These are phyloP conservation scores for Dactylellina leptospora DNA, from an alignment of 2,329 filamentous ascomycete genomes.

Conservation along the genomic window DNA sequence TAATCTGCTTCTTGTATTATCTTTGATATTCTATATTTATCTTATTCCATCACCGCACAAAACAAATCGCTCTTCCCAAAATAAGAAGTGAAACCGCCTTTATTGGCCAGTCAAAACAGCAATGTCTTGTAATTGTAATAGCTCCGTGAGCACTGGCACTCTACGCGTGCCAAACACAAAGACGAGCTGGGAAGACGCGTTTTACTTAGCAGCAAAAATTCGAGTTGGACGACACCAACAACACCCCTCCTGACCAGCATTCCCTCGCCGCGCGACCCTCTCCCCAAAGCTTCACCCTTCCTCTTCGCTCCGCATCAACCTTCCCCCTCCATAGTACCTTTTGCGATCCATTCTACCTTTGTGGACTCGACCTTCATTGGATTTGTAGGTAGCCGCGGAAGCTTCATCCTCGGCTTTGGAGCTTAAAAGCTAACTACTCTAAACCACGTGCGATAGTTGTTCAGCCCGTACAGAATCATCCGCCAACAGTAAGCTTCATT, in stretches of 20 bases:
- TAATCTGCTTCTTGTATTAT: conserved; percentile 6
- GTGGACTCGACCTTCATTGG: too few relatives aligned
- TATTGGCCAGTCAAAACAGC: too few relatives aligned
- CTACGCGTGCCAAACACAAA: conserved; percentile 22
- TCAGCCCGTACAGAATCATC: conserved; percentile 12
- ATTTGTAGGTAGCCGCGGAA: too few relatives aligned
- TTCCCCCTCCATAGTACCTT: too few relatives aligned
- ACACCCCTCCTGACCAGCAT: conserved; percentile 28
- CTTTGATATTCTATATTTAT: not conserved
- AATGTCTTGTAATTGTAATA: too few relatives aligned
- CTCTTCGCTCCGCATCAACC: not conserved
- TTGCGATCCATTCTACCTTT: too few relatives aligned
- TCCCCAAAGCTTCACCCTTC: conserved; percentile 4
- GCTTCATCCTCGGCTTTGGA: not conserved
- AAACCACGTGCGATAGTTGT: not conserved
- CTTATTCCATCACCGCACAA: too few relatives aligned
- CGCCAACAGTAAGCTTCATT: conserved; percentile 44
- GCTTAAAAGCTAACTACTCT: conserved; percentile 8
- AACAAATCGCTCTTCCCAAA: too few relatives aligned
- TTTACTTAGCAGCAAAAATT: conserved; percentile 39
- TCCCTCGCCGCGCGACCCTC: conserved; percentile 8
- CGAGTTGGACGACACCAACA: conserved; percentile 27
- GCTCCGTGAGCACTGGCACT: too few relatives aligned
- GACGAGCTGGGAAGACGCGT: conserved; percentile 36
- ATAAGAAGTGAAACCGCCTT: too few relatives aligned